Evolutionary conservation across 1,284 basidiomycete genomes (phyloP), one percentile per base, ranked within the genome.

Genomic region (Wolfiporia cocos): DNA sequence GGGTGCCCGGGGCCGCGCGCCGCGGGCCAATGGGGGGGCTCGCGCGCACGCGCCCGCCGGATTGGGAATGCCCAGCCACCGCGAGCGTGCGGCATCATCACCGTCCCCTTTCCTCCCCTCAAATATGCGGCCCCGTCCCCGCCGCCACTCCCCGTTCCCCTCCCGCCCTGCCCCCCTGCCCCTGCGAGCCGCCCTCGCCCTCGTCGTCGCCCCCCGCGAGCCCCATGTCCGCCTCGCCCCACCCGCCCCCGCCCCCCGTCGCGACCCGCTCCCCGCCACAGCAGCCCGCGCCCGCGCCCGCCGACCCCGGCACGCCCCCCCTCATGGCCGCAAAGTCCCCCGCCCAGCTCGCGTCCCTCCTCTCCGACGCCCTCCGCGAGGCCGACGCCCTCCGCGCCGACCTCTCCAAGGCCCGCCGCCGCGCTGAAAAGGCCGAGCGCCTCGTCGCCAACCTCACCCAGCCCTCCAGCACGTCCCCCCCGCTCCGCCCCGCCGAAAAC

Each of bases 351-450:
- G 78, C 80, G 12, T 53, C 64, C 4, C 67, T 83, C 30, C 76
- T 83, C 55, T 56, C 73, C 5, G 63, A 68, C 21, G 66, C 71
- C 39, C 73, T 74, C 49, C 64, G 62, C 46, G 76, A 83, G 39
- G 55, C 63, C 34, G 80, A 82, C 11, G 12, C 41, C 17, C 67
- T 81, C 34, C 65, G 68, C 26, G 66, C 64, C 38, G 77, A 84
- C 47, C 71, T 82, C 48, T 44, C 54, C 2, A 10, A 47, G 0
- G 49, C 60, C 0, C 58, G 58, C 28, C 67, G 68, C 43, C 70
- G 76, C 35, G 70, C 72, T 2, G 77, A 80, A 34, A 70, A 73
- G 48, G 67, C 73, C 0, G 80, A 82, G 39, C 67, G 73, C 2
- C 63, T 76, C 29, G 52, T 74, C 39, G 41, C 57, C n/a, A 56